phyloP scores from a whole-genome alignment of 2,329 filamentous ascomycete species.

The Epichloe glyceriae region DNA sequence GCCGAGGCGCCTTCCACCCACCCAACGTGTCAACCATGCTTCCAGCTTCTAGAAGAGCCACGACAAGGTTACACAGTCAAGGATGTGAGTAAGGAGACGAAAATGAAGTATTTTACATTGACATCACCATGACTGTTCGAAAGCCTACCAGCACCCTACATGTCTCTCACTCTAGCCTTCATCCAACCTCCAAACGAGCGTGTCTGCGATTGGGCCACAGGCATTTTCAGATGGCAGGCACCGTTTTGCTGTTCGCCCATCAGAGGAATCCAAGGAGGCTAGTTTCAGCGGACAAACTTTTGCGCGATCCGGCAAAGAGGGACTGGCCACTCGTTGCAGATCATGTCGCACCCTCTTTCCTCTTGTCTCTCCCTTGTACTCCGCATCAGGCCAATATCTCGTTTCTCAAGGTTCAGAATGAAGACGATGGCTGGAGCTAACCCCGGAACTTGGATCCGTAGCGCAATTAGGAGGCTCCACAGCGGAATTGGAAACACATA shows the following conservation, averaged over 20 bases:
- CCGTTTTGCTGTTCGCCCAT: too few relatives aligned
- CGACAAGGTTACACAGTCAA: neutral
- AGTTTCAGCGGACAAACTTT: neutral
- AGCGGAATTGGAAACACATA: neutral
- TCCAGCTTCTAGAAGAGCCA: conserved; percentile 1
- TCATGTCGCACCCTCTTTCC: conserved; percentile 1
- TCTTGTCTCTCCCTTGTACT: conserved; percentile 1
- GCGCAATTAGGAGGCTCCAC: neutral
- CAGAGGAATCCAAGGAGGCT: too few relatives aligned
- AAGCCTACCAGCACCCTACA: too few relatives aligned
- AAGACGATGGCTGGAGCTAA: neutral
- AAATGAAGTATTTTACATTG: too few relatives aligned
- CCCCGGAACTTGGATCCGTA: neutral
- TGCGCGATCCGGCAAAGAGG: neutral
- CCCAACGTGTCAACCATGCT: neutral
- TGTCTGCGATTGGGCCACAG: too few relatives aligned
- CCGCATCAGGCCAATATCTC: neutral
- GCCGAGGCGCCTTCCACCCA: too few relatives aligned
- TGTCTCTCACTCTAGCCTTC: too few relatives aligned
- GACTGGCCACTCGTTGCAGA: neutral
- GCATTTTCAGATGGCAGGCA: too few relatives aligned
- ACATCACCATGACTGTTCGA: too few relatives aligned
- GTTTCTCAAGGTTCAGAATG: neutral
- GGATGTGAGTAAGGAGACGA: neutral
- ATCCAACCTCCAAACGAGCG: too few relatives aligned